Evolutionary conservation across 192 early-diverging fungal species (phyloP).

Genomic region (Coemansia sp.): DNA sequence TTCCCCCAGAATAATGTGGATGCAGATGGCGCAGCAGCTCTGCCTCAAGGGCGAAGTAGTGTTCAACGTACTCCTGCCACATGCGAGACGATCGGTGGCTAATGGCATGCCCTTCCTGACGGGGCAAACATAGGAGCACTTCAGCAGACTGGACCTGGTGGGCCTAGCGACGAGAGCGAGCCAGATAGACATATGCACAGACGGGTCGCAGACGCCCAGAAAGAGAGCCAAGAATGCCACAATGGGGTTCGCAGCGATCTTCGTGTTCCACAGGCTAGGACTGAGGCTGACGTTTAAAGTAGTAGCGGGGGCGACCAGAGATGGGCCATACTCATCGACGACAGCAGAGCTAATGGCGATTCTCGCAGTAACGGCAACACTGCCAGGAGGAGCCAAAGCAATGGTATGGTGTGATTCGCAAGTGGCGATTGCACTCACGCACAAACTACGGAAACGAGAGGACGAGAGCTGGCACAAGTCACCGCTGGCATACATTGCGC

Average conservation of each 20-base stretch:
- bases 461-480: not conserved
- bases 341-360: not conserved
- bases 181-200: not conserved
- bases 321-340: not conserved
- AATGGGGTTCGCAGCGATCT: not conserved
- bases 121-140: too few relatives aligned
- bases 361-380: not conserved
- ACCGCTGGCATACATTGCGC: not conserved
- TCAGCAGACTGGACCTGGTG: too few relatives aligned
- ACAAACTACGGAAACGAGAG: not conserved
- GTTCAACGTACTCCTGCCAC: too few relatives aligned
- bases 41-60: too few relatives aligned
- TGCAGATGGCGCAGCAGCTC: too few relatives aligned
- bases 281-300: not conserved
- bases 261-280: not conserved
- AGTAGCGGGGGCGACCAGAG: not conserved
- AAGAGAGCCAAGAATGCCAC: not conserved
- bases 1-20: too few relatives aligned
- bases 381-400: too few relatives aligned
- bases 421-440: not conserved
- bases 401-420: too few relatives aligned
- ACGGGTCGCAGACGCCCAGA: not conserved
- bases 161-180: not conserved
- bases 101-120: too few relatives aligned
- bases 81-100: too few relatives aligned